These are phyloP conservation scores for Trichosporon sp. DNA, from an alignment of 1,284 basidiomycete genomes.

Conservation along the genomic window DNA sequence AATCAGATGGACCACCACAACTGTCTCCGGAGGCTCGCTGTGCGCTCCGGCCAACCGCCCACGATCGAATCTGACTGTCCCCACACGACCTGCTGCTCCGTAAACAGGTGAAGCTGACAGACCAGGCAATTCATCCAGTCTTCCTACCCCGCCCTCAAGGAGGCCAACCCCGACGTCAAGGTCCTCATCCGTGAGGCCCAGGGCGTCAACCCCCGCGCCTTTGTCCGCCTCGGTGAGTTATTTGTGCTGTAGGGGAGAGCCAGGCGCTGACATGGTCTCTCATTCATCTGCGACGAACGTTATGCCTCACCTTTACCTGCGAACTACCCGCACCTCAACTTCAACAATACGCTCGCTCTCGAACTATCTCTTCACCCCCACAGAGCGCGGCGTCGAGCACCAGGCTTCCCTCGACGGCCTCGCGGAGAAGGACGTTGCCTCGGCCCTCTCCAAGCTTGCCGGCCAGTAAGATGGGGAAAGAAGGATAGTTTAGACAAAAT, in stretches of 20 bases:
- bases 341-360: too few species aligned
- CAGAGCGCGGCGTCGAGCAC: conserved; percentile 54
- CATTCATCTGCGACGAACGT: too few species aligned
- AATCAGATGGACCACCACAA: too few species aligned
- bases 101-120: conserved; percentile 18
- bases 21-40: too few species aligned
- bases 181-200: conserved; percentile 86
- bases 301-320: too few species aligned
- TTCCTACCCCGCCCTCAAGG: conserved; percentile 78
- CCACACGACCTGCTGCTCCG: too few species aligned
- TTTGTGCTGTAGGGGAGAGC: not conserved
- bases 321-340: too few species aligned
- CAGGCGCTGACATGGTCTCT: not conserved
- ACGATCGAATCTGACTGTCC: too few species aligned
- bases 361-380: too few species aligned
- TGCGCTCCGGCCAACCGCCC: too few species aligned
- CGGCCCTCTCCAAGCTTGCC: conserved; percentile 47
- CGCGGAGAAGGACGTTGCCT: conserved; percentile 51
- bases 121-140: conserved; percentile 78
- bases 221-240: conserved; percentile 85
- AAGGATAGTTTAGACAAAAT: conserved; percentile 19
- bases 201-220: conserved; percentile 82
- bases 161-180: conserved; percentile 85
- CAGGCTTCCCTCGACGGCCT: conserved; percentile 49
- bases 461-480: conserved; percentile 31